Evolutionary conservation across 2,329 filamentous ascomycete species (phyloP).

Genomic region (Trichoderma sp.): DNA sequence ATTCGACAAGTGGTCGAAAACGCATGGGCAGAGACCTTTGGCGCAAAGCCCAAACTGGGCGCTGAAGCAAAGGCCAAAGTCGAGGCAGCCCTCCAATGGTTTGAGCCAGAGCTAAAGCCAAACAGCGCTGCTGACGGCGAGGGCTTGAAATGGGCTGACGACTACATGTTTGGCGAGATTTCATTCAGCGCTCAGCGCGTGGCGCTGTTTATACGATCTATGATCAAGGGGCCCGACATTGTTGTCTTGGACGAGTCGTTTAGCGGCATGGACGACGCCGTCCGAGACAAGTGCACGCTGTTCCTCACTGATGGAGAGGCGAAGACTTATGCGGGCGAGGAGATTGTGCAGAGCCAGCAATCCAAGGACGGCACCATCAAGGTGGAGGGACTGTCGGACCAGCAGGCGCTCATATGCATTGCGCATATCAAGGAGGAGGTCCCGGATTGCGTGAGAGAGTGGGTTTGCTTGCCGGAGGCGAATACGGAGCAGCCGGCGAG

Average conservation of each 20-base stretch:
- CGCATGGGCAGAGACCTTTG: constrained; percentile 88
- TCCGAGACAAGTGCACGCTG: constrained; percentile 82
- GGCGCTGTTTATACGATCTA: constrained; percentile 77
- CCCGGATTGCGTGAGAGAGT: constrained; percentile 78
- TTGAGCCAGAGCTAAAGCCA: constrained; percentile 75
- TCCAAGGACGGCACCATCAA: constrained; percentile 48
- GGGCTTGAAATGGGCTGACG: constrained; percentile 63
- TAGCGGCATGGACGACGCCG: constrained; percentile 76
- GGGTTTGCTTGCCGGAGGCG: constrained; percentile 80
- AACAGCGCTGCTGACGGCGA: constrained; percentile 34
- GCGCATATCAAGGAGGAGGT: constrained; percentile 91
- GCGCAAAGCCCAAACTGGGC: constrained; percentile 67
- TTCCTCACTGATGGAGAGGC: constrained; percentile 71
- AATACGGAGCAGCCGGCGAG: constrained; percentile 62
- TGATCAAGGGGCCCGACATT: constrained; percentile 79
- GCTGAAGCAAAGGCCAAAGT: constrained; percentile 59
- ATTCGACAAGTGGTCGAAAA: constrained; percentile 77
- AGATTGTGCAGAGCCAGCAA: constrained; percentile 50
- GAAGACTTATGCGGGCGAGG: constrained; percentile 42
- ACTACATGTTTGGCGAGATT: constrained; percentile 69
- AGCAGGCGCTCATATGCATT: constrained; percentile 87
- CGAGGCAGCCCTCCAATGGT: constrained; percentile 72
- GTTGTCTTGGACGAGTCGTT: constrained; percentile 87
- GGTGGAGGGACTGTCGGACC: constrained; percentile 63
- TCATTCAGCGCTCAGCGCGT: constrained; percentile 84